Evolutionary conservation across 2,329 filamentous ascomycete species (phyloP).

Genomic region (Fusarium odoratissimum): DNA sequence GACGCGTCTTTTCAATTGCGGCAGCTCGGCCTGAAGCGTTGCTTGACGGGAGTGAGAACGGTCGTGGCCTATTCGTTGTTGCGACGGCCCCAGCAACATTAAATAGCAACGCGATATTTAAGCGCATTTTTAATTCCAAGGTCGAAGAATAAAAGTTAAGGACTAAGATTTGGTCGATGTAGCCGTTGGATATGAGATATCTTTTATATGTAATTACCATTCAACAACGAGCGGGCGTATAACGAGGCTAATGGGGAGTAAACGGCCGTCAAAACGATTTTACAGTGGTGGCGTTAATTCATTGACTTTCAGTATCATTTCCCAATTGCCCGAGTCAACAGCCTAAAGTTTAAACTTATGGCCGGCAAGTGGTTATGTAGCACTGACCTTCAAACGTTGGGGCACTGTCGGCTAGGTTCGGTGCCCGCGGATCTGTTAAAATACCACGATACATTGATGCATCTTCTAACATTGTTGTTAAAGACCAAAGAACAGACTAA

Average conservation of each 20-base stretch:
- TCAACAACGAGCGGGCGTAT: neutral
- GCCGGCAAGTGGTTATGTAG: neutral
- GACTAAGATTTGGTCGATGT: fast-evolving
- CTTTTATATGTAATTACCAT: neutral
- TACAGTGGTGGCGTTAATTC: neutral
- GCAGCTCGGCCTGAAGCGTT: neutral
- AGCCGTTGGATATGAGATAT: fast-evolving
- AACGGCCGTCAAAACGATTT: neutral
- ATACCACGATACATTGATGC: neutral
- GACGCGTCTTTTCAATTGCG: neutral
- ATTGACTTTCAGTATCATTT: neutral
- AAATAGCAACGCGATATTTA: fast-evolving
- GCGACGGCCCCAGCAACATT: neutral
- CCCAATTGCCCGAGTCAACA: neutral
- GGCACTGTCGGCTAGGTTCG: neutral
- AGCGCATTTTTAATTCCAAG: neutral
- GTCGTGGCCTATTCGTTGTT: fast-evolving
- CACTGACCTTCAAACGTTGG: neutral
- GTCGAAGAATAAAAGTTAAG: fast-evolving
- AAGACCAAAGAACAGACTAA: too few species aligned
- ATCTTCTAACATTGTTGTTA: too few species aligned
- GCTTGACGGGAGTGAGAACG: neutral
- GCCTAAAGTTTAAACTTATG: neutral
- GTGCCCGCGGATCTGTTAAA: neutral
- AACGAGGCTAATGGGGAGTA: fast-evolving